Conservation (phyloP, 805 yeast species). For the Pichia rugopelliculosa region DNA sequence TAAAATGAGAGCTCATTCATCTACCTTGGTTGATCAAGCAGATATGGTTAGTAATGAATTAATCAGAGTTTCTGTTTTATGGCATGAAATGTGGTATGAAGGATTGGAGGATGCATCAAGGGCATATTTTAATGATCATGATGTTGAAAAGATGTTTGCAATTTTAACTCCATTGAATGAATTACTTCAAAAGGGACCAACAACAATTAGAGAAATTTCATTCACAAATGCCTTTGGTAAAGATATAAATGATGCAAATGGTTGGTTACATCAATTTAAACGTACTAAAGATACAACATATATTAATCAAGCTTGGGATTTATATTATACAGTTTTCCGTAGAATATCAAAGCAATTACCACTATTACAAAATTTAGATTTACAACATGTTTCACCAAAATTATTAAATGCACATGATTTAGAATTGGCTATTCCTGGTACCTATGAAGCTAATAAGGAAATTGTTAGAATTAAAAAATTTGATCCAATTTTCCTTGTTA, state of each 20-base stretch:
- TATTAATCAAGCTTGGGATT: constrained; percentile 96
- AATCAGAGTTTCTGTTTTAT: constrained; percentile 87
- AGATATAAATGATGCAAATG: constrained; percentile 86
- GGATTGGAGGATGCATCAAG: constrained; percentile 96
- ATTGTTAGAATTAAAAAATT: constrained; percentile 64
- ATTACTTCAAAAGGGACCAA: constrained; percentile 80
- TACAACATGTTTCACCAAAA: constrained; percentile 92
- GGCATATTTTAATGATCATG: constrained; percentile 87
- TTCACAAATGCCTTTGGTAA: constrained; percentile 91
- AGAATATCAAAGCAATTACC: constrained; percentile 85
- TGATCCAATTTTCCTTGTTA: constrained; percentile 78
- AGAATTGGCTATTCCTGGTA: constrained; percentile 89
- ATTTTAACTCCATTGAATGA: constrained; percentile 85
- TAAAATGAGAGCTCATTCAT: constrained; percentile 83
- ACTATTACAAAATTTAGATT: constrained; percentile 74
- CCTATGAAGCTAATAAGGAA: constrained; percentile 79
- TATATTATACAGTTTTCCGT: constrained; percentile 88
- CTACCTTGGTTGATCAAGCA: constrained; percentile 81
- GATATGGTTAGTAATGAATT: constrained; percentile 90
- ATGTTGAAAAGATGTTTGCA: constrained; percentile 89
- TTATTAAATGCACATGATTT: constrained; percentile 69
- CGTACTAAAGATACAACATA: constrained; percentile 81
- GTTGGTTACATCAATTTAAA: constrained; percentile 84
- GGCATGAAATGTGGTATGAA: constrained; percentile 99
- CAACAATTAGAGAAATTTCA: constrained; percentile 85